These are phyloP conservation scores for Rhynchospora breviuscula DNA, from an alignment of 176 grass and related monocot species.

Conservation along the genomic window DNA sequence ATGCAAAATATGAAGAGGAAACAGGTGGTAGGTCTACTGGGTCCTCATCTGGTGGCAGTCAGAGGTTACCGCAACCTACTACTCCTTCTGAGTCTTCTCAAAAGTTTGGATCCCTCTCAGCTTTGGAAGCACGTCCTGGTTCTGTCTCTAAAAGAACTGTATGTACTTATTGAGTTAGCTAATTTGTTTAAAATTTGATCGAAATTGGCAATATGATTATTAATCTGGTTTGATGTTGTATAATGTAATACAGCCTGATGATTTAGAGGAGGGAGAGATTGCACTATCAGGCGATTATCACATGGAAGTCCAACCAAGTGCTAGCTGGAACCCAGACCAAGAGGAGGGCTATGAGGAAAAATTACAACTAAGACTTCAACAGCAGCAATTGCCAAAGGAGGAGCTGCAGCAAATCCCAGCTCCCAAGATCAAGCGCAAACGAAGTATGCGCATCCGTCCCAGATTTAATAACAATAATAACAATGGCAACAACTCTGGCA, in stretches of 20 bases:
- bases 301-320: slow-evolving; percentile 77
- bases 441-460: slow-evolving; percentile 79
- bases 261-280: slow-evolving; percentile 97
- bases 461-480: slow-evolving; percentile 40
- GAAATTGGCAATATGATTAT: slow-evolving; percentile 14
- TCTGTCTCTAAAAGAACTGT: slow-evolving; percentile 65
- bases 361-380: slow-evolving; percentile 30
- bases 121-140: slow-evolving; percentile 69
- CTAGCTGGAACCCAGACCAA: slow-evolving; percentile 75
- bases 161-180: slow-evolving; percentile 23
- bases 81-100: slow-evolving; percentile 64
- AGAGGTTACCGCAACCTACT: slow-evolving; percentile 52
- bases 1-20: slow-evolving; percentile 69
- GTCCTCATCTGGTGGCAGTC: slow-evolving; percentile 78
- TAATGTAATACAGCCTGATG: slow-evolving; percentile 52
- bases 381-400: slow-evolving; percentile 9
- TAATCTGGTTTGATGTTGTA: slow-evolving; percentile 25
- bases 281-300: slow-evolving; percentile 82
- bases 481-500: neutral
- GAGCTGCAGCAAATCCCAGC: slow-evolving; percentile 22
- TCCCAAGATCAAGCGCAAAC: slow-evolving; percentile 87
- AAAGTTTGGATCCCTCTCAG: slow-evolving; percentile 77
- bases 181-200: slow-evolving; percentile 3
- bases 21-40: slow-evolving; percentile 48
- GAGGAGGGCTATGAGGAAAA: slow-evolving; percentile 92